Percentiles rank a stretch among this genome's conserved stretches.
These are phyloP conservation scores for Aschersonia sp. DNA, from an alignment of 2,329 filamentous ascomycete genomes.

Conservation along the genomic window DNA sequence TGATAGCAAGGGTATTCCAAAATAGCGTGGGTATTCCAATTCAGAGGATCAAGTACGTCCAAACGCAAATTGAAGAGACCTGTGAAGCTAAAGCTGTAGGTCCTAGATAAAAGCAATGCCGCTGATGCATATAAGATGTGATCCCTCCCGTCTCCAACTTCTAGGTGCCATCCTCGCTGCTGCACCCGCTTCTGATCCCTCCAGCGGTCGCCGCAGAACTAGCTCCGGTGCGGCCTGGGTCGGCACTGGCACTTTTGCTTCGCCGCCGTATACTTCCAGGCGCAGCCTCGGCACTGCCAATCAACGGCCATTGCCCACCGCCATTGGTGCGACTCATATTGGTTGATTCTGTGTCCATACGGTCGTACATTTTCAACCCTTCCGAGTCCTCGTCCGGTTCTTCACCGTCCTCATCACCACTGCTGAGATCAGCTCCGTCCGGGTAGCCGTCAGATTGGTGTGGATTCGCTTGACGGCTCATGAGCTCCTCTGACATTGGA, in stretches of 20 bases:
- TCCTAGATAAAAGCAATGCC: neutral
- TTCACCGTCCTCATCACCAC: slow-evolving; percentile 25
- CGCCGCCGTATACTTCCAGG: slow-evolving; percentile 14
- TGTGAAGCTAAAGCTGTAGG: too few relatives aligned
- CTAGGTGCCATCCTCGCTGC: slow-evolving; percentile 7
- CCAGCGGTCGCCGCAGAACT: slow-evolving; percentile 27
- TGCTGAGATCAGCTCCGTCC: slow-evolving; percentile 23
- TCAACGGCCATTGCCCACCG: slow-evolving; percentile 8
- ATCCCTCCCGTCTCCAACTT: neutral
- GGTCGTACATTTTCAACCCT: slow-evolving; percentile 13
- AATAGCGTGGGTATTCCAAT: too few relatives aligned
- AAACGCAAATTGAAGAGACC: too few relatives aligned
- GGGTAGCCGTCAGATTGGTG: slow-evolving; percentile 27
- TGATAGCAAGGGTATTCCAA: too few relatives aligned
- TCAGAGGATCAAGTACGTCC: too few relatives aligned
- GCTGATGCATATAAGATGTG: neutral
- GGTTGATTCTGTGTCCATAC: slow-evolving; percentile 3
- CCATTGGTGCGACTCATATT: neutral
- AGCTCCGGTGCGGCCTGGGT: slow-evolving; percentile 12
- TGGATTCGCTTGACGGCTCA: slow-evolving; percentile 19
- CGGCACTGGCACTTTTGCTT: slow-evolving; percentile 17
- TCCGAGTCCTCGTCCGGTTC: slow-evolving; percentile 19
- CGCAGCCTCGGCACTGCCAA: slow-evolving; percentile 17
- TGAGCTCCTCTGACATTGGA: slow-evolving; percentile 14
- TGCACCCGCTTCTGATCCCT: slow-evolving; percentile 22